These are phyloP conservation scores for Cardiospermum halicacabum DNA, from an alignment of 345 rosid genomes.

Conservation along the genomic window DNA sequence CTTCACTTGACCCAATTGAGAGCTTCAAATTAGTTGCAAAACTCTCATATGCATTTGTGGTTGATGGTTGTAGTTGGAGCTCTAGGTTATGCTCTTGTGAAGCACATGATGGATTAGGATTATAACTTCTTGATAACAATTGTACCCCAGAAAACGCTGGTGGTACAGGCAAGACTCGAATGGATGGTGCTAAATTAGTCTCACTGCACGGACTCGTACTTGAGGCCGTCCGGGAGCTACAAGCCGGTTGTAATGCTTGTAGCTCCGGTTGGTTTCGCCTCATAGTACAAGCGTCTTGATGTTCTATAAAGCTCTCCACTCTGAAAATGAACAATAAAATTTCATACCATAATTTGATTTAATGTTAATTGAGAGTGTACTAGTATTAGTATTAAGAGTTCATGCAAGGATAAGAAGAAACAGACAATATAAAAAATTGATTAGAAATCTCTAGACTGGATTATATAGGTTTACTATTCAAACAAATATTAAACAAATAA, in stretches of 20 bases:
- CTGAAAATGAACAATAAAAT: conserved; percentile 23
- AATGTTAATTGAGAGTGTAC: too few relatives aligned
- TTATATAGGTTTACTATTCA: conserved; percentile 20
- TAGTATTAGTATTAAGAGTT: conserved; percentile 1
- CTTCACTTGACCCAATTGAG: conserved; percentile 51
- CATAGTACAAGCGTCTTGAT: conserved; percentile 68
- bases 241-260: conserved; percentile 37
- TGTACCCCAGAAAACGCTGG: conserved; percentile 15
- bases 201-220: conserved; percentile 73
- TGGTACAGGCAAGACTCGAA: too few relatives aligned
- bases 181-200: conserved; percentile 48
- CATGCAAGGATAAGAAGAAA: conserved; percentile 38
- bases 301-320: conserved; percentile 88
- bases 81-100: conserved; percentile 52
- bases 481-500: conserved; percentile 15
- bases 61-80: conserved; percentile 60
- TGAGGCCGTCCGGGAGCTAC: conserved; percentile 70
- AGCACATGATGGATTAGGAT: conserved; percentile 21
- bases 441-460: conserved; percentile 21
- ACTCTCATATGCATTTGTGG: conserved; percentile 26
- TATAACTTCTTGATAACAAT: conserved; percentile 9
- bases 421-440: conserved; percentile 34
- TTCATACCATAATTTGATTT: not conserved
- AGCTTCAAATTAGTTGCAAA: conserved; percentile 53
- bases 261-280: conserved; percentile 47